phyloP scores from a whole-genome alignment of 768 basidiomycete genomes.

The Boletus sp. region DNA sequence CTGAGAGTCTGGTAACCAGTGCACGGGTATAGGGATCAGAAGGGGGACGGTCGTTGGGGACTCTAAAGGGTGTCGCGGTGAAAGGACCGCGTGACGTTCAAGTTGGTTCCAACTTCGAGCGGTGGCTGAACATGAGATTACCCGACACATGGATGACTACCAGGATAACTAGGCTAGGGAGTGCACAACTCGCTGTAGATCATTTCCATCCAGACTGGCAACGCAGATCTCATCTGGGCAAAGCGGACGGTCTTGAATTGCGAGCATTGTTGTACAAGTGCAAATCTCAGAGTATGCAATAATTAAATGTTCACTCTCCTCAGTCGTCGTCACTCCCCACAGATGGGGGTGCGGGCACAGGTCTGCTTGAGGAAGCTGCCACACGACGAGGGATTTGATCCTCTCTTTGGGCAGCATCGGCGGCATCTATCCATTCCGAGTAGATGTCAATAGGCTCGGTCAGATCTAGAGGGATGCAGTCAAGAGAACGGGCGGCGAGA shows the following conservation, averaged over 20 bases:
- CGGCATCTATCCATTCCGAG: slow-evolving; percentile 89
- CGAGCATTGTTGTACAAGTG: slow-evolving; percentile 22
- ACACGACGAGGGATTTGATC: slow-evolving; percentile 51
- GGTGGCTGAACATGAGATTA: slow-evolving; percentile 28
- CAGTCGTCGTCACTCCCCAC: slow-evolving; percentile 48
- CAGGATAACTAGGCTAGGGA: background rate
- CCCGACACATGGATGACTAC: background rate
- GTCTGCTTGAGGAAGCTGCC: slow-evolving; percentile 48
- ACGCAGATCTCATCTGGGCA: background rate
- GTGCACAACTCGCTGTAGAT: slow-evolving; percentile 1
- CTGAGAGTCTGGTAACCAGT: slow-evolving; percentile 15
- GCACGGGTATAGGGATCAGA: slow-evolving; percentile 15
- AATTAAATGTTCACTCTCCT: background rate
- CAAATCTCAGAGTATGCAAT: slow-evolving; percentile 1
- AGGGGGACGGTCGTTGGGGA: slow-evolving; percentile 5
- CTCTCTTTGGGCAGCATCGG: slow-evolving; percentile 74
- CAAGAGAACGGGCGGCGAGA: slow-evolving; percentile 11
- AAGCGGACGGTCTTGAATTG: slow-evolving; percentile 3
- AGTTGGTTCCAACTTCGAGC: slow-evolving; percentile 17
- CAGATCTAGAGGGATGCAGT: slow-evolving; percentile 53
- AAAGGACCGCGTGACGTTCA: slow-evolving; percentile 16
- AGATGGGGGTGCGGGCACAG: slow-evolving; percentile 32
- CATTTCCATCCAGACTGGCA: slow-evolving; percentile 6
- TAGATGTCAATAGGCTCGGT: slow-evolving; percentile 88
- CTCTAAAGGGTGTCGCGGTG: slow-evolving; percentile 13